Conservation (phyloP, 1,284 basidiomycete species). For the Blastosporella zonata region DNA sequence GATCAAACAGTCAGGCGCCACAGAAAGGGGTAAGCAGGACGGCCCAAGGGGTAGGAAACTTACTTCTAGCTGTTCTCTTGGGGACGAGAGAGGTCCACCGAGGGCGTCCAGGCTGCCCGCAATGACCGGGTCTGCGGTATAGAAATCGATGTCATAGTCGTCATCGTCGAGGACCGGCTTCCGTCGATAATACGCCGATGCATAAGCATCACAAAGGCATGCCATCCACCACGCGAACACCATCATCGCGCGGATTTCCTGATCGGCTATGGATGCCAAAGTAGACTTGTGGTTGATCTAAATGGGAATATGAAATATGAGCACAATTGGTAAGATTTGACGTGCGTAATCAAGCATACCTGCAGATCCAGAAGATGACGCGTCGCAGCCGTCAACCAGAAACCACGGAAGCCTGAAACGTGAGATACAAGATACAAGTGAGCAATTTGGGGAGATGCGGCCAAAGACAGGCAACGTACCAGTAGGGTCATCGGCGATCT, state of each 20-base stretch:
- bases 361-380: conserved; percentile 75
- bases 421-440: neutral
- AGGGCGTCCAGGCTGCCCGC: conserved; percentile 47
- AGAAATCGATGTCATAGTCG: conserved; percentile 74
- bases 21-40: conserved; percentile 4
- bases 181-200: conserved; percentile 44
- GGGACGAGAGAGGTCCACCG: conserved; percentile 48
- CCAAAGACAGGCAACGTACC: conserved; percentile 34
- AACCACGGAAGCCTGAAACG: conserved; percentile 70
- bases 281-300: conserved; percentile 81
- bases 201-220: conserved; percentile 50
- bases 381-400: conserved; percentile 77
- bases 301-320: conserved; percentile 12
- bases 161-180: conserved; percentile 47
- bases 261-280: conserved; percentile 64
- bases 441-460: neutral
- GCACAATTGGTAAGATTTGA: conserved; percentile 9
- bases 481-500: conserved; percentile 63
- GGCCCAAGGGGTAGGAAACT: conserved; percentile 8
- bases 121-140: conserved; percentile 62
- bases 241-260: conserved; percentile 73
- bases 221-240: conserved; percentile 85
- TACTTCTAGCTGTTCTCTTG: conserved; percentile 75
- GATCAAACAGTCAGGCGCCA: conserved; percentile 7
- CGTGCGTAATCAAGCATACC: conserved; percentile 37